phyloP scores from a whole-genome alignment of 306 rosid genomes.

The Cajanus cajan region DNA sequence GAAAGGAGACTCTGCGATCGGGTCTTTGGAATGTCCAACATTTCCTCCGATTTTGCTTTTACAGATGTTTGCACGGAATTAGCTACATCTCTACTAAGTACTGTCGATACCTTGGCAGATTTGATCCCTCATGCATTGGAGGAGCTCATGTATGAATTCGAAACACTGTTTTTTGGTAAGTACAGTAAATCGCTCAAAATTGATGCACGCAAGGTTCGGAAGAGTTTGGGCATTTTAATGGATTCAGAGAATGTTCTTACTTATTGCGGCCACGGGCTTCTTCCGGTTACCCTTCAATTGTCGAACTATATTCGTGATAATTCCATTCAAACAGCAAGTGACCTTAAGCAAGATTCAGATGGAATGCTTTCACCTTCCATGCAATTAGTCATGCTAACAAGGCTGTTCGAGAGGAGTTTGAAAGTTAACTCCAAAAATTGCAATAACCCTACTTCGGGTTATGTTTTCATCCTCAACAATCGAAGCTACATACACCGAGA shows the following conservation, averaged over 20 bases:
- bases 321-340: too few species aligned
- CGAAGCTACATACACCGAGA: constrained; percentile 40
- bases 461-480: constrained; percentile 72
- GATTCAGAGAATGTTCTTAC: constrained; percentile 36
- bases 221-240: not conserved
- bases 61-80: constrained; percentile 66
- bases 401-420: constrained; percentile 53
- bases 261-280: not conserved
- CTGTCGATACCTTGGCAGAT: constrained; percentile 35
- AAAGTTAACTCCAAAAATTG: constrained; percentile 61
- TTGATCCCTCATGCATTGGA: constrained; percentile 48
- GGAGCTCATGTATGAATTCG: constrained; percentile 57
- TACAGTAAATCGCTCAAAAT: not conserved
- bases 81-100: constrained; percentile 54
- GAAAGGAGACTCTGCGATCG: constrained; percentile 65
- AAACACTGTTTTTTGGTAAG: constrained; percentile 48
- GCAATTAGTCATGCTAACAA: constrained; percentile 38
- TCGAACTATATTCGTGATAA: not conserved
- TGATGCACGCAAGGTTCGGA: not conserved
- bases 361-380: too few species aligned
- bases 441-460: constrained; percentile 48
- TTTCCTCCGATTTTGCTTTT: constrained; percentile 56
- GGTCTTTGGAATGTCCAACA: constrained; percentile 53
- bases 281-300: not conserved
- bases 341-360: too few species aligned